Conservation (phyloP, 2,329 filamentous ascomycete genomes). For the Beauveria pseudobassiana region DNA sequence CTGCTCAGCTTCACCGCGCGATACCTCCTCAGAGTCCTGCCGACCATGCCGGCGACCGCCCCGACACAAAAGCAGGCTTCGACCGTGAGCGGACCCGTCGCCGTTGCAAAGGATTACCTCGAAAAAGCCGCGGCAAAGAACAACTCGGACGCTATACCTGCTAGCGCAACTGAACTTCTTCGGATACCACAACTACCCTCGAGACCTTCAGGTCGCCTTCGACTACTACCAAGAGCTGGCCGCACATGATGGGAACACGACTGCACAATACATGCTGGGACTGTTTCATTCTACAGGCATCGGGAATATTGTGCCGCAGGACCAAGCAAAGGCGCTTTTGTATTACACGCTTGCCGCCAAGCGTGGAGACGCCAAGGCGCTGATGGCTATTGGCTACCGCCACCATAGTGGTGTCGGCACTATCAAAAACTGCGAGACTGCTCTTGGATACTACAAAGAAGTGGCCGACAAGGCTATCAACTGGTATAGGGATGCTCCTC, state of each 20-base stretch:
- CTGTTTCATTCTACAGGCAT: slow-evolving; percentile 94
- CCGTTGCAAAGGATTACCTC: slow-evolving; percentile 45
- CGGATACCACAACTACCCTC: slow-evolving; percentile 83
- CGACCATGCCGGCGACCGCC: slow-evolving; percentile 40
- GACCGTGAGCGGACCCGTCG: slow-evolving; percentile 34
- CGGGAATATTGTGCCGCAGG: slow-evolving; percentile 68
- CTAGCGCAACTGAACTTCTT: slow-evolving; percentile 95
- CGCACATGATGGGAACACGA: slow-evolving; percentile 71
- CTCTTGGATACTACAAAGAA: slow-evolving; percentile 81
- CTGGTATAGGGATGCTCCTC: slow-evolving; percentile 84
- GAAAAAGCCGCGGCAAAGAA: slow-evolving; percentile 45
- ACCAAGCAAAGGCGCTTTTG: slow-evolving; percentile 85
- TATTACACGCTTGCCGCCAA: slow-evolving; percentile 93
- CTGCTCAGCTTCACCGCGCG: slow-evolving; percentile 35
- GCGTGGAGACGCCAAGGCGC: slow-evolving; percentile 71
- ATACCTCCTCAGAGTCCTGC: slow-evolving; percentile 40
- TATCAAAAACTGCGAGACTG: slow-evolving; percentile 75
- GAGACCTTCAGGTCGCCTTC: slow-evolving; percentile 74
- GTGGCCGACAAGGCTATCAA: slow-evolving; percentile 89
- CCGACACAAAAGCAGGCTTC: slow-evolving; percentile 31
- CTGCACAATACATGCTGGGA: slow-evolving; percentile 91
- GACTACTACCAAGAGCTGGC: slow-evolving; percentile 74
- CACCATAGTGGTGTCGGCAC: slow-evolving; percentile 81
- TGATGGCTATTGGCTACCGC: slow-evolving; percentile 90
- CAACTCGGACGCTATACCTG: slow-evolving; percentile 73